These are phyloP conservation scores for Beauveria australis DNA, from an alignment of 2,329 filamentous ascomycete species.

Conservation along the genomic window DNA sequence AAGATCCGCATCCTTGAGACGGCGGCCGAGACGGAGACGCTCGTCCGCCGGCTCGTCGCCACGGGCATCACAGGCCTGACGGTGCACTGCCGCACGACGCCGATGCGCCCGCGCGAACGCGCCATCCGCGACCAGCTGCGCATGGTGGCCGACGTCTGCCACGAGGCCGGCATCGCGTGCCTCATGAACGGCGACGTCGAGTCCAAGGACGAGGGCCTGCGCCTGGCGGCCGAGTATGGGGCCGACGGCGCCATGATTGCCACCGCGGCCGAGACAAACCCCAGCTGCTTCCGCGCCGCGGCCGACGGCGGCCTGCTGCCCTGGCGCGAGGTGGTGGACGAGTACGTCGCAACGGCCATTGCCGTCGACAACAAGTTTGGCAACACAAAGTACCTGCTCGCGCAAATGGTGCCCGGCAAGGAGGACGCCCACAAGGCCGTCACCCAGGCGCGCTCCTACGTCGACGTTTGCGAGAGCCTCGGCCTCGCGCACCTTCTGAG, in stretches of 20 bases:
- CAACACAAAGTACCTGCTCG: conserved; percentile 88
- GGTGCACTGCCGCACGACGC: conserved; percentile 90
- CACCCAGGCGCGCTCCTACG: conserved; percentile 61
- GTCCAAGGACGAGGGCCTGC: conserved; percentile 61
- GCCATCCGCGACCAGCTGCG: conserved; percentile 79
- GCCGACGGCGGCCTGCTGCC: conserved; percentile 60
- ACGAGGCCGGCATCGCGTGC: conserved; percentile 79
- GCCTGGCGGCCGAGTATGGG: conserved; percentile 68
- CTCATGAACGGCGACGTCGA: conserved; percentile 93
- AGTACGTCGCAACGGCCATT: conserved; percentile 66
- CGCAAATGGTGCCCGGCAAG: conserved; percentile 80
- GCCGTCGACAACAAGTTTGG: conserved; percentile 78
- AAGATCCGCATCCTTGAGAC: conserved; percentile 88
- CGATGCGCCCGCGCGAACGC: conserved; percentile 84
- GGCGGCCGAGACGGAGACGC: conserved; percentile 61
- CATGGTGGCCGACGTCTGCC: conserved; percentile 77
- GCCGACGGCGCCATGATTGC: conserved; percentile 97
- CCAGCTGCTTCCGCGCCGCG: conserved; percentile 70
- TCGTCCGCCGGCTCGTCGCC: conserved; percentile 69
- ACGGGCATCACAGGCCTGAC: conserved; percentile 92
- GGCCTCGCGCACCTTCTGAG: conserved; percentile 55
- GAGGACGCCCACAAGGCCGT: conserved; percentile 53
- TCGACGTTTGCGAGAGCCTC: conserved; percentile 57
- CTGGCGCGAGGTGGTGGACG: conserved; percentile 70
- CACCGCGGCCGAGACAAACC: conserved; percentile 82